A percentile compares a stretch with the other conserved stretches of the same genome.
phyloP scores from a whole-genome alignment of 139 green algal genomes.

The Coccomyxa sp. region DNA sequence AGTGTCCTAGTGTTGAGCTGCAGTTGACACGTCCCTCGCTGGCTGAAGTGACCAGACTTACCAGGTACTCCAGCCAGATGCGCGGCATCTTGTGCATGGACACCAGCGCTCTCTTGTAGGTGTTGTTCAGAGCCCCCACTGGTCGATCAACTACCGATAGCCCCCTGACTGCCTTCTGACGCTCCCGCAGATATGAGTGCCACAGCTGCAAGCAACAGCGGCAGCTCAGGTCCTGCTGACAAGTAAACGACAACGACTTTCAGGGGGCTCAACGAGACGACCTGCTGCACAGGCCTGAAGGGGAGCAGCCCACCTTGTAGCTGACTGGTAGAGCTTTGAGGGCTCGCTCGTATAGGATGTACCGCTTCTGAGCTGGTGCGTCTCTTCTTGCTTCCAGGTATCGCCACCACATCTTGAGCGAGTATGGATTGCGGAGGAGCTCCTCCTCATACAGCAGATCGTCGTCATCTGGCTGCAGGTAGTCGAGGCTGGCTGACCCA shows the following conservation, averaged over 20 bases:
- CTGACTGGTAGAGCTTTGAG: slow-evolving; percentile 84
- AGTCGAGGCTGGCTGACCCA: background rate
- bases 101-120: slow-evolving; percentile 92
- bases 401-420: slow-evolving; percentile 84
- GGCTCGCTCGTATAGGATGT: slow-evolving; percentile 90
- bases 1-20: background rate
- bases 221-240: background rate
- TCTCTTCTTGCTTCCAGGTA: slow-evolving; percentile 84
- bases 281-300: background rate
- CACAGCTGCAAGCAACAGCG: slow-evolving; percentile 62
- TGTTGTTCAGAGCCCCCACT: slow-evolving; percentile 78
- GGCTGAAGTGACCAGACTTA: slow-evolving; percentile 76
- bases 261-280: background rate
- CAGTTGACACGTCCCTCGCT: too few species aligned
- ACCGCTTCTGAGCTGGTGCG: slow-evolving; percentile 53
- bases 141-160: slow-evolving; percentile 43
- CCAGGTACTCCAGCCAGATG: slow-evolving; percentile 91
- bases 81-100: slow-evolving; percentile 98
- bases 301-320: slow-evolving; percentile 76
- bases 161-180: slow-evolving; percentile 60
- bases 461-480: slow-evolving; percentile 20
- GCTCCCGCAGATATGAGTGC: slow-evolving; percentile 84
- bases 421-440: slow-evolving; percentile 90
- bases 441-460: slow-evolving; percentile 98
- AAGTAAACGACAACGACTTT: background rate